Evolutionary conservation across 192 early-diverging fungal genomes (phyloP).

Genomic region (Podila verticillata): DNA sequence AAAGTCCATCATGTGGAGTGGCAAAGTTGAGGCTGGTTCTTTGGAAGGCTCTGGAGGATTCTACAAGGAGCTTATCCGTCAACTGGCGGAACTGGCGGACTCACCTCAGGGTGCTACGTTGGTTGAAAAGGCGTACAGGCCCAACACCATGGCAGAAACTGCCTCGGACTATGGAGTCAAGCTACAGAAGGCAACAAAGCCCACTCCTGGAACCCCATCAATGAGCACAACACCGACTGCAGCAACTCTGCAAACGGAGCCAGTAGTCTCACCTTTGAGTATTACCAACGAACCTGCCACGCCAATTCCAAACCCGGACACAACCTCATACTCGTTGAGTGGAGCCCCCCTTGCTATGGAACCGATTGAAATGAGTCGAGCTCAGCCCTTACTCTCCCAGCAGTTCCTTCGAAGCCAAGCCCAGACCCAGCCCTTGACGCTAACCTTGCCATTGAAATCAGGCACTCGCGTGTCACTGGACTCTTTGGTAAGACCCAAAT

Average conservation of each 20-base stretch:
- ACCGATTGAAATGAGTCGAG: not conserved
- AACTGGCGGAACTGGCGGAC: constrained; percentile 9
- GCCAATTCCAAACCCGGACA: not conserved
- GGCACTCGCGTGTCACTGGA: not conserved
- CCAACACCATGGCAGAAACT: not conserved
- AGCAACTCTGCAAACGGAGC: not conserved
- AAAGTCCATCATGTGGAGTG: constrained; percentile 23
- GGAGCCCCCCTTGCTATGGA: not conserved
- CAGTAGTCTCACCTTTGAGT: not conserved
- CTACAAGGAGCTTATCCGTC: constrained; percentile 27
- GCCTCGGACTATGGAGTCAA: not conserved
- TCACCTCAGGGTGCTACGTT: not conserved
- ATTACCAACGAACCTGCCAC: not conserved
- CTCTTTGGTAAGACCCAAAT: not conserved
- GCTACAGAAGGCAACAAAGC: too few relatives aligned
- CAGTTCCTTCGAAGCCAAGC: not conserved
- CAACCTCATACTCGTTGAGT: not conserved
- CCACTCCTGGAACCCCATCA: not conserved
- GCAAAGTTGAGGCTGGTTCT: constrained; percentile 16
- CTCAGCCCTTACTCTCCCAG: not conserved
- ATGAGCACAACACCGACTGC: not conserved
- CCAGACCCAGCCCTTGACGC: not conserved
- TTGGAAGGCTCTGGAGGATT: constrained; percentile 15
- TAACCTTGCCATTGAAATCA: not conserved
- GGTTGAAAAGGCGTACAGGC: not conserved